These are phyloP conservation scores for Yamadazyma sp. DNA, from an alignment of 805 yeast genomes.

Conservation along the genomic window DNA sequence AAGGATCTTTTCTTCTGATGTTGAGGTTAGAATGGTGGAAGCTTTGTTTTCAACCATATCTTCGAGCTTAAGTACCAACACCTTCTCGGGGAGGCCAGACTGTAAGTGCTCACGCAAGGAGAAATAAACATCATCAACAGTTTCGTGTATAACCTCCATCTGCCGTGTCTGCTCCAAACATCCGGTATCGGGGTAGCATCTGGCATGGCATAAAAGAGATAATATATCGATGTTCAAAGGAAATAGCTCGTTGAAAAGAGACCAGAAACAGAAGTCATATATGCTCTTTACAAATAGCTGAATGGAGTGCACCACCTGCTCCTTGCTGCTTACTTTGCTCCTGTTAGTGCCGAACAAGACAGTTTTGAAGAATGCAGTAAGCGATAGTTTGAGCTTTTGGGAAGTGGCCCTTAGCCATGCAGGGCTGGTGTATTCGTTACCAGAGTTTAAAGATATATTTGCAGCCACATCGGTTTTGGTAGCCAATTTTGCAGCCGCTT, in stretches of 20 bases:
- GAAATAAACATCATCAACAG: neutral
- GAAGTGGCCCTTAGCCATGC: conserved; percentile 42
- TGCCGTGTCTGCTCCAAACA: conserved; percentile 10
- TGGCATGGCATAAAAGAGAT: conserved; percentile 15
- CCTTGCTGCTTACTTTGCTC: conserved; percentile 25
- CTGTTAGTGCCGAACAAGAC: conserved; percentile 22
- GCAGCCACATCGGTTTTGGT: too few relatives aligned
- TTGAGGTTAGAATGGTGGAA: conserved; percentile 23
- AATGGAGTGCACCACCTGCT: conserved; percentile 22
- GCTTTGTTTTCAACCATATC: conserved; percentile 29
- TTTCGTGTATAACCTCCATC: conserved; percentile 7
- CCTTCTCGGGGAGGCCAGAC: conserved; percentile 4
- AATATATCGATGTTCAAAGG: conserved; percentile 32
- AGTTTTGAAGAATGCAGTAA: conserved; percentile 31
- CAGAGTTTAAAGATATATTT: conserved; percentile 1
- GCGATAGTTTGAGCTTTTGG: conserved; percentile 35
- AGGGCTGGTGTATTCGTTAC: conserved; percentile 9
- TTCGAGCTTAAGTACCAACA: conserved; percentile 21
- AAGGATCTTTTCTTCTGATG: conserved; percentile 34
- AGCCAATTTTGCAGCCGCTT: too few relatives aligned
- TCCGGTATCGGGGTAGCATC: conserved; percentile 13
- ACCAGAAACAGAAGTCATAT: conserved; percentile 26
- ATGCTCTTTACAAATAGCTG: conserved; percentile 23
- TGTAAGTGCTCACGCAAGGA: neutral
- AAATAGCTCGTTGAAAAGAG: conserved; percentile 31